Conservation (phyloP, 495 filamentous ascomycete genomes). For the Neurospora tetraspora region DNA sequence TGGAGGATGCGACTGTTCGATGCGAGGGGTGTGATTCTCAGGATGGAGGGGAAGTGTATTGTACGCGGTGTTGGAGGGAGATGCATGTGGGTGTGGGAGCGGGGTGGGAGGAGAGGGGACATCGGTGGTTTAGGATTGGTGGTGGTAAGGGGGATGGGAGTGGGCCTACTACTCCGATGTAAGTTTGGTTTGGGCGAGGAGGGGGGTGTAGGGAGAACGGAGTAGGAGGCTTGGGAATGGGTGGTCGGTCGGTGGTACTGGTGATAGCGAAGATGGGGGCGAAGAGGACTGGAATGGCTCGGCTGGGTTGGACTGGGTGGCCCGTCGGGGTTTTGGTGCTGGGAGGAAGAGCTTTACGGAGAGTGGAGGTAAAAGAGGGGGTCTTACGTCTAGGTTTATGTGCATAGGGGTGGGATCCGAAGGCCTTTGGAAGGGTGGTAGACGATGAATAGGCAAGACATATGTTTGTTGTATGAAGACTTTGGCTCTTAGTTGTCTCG, state of each 20-base stretch:
- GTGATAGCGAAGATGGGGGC: neutral
- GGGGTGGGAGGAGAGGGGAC: constrained; percentile 46
- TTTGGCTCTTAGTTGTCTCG: neutral
- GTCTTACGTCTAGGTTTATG: no score
- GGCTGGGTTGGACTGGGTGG: no score
- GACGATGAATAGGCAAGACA: neutral
- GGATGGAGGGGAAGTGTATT: constrained; percentile 52
- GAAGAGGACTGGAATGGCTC: neutral
- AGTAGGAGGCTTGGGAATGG: neutral
- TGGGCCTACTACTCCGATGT: neutral
- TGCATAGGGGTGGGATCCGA: neutral
- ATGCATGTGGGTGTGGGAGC: constrained; percentile 52
- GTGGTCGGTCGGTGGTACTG: neutral
- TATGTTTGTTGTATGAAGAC: neutral
- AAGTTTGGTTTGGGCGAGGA: neutral
- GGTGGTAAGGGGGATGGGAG: neutral
- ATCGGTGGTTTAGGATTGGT: constrained; percentile 28
- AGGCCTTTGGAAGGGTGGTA: neutral
- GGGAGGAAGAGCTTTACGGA: neutral
- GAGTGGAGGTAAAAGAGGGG: no score
- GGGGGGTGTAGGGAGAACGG: no score
- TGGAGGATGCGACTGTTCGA: constrained; percentile 50
- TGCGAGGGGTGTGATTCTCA: constrained; percentile 58
- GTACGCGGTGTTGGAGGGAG: constrained; percentile 56
- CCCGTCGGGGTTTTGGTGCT: neutral